phyloP scores from a whole-genome alignment of 352 stramenopile genomes.

The Pythium coloratum region DNA sequence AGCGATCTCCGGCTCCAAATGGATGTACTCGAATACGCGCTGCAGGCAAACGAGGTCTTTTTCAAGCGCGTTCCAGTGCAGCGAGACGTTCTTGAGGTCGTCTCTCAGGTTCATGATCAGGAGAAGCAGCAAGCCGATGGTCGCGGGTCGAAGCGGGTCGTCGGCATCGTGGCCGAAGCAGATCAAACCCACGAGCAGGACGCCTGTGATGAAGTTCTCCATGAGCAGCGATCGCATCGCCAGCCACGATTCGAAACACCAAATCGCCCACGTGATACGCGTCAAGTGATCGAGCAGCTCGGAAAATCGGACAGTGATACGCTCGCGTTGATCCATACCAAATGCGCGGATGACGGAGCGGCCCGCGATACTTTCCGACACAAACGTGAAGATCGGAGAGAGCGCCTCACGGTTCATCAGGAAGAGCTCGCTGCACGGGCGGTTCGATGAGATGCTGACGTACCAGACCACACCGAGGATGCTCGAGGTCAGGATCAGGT shows the following conservation, averaged over 20 bases:
- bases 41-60: conserved; percentile 30
- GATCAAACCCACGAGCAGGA: conserved; percentile 24
- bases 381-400: conserved; percentile 34
- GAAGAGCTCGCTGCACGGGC: conserved; percentile 35
- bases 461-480: conserved; percentile 32
- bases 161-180: conserved; percentile 29
- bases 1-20: conserved; percentile 26
- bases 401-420: conserved; percentile 35
- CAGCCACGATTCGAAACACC: conserved; percentile 37
- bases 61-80: conserved; percentile 30
- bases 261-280: conserved; percentile 33
- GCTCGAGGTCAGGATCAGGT: conserved; percentile 25
- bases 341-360: conserved; percentile 27
- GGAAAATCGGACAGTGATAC: conserved; percentile 15
- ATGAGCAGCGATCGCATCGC: conserved; percentile 34
- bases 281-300: conserved; percentile 20
- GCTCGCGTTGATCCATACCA: conserved; percentile 21
- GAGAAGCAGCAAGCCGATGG: conserved; percentile 28
- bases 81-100: conserved; percentile 27
- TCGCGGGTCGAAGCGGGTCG: conserved; percentile 20
- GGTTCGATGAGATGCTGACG: conserved; percentile 32
- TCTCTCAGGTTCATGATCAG: conserved; percentile 27
- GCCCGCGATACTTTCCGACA: conserved; percentile 26
- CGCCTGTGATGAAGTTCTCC: conserved; percentile 34
- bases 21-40: conserved; percentile 33